Conservation (phyloP, 768 basidiomycete genomes). For the Trametes punicea region DNA sequence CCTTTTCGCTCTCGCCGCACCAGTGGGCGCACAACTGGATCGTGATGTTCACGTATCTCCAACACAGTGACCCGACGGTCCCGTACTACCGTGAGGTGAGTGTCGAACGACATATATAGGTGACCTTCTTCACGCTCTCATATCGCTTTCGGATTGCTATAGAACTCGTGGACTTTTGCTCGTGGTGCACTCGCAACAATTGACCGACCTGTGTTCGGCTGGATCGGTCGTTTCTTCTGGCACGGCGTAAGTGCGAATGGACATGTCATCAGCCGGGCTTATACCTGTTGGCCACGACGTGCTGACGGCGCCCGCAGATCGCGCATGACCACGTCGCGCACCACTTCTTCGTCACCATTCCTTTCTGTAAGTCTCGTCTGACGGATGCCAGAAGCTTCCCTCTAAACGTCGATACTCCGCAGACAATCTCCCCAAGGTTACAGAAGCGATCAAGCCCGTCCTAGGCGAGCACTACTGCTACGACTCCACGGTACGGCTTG, state of each 20-base stretch:
- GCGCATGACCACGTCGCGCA: constrained; percentile 33
- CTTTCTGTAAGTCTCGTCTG: constrained; percentile 16
- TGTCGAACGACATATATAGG: not conserved
- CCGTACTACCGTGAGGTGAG: constrained; percentile 23
- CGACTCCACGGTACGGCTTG: constrained; percentile 27
- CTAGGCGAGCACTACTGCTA: constrained; percentile 32
- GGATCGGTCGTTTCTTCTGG: constrained; percentile 32
- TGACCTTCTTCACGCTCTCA: not conserved
- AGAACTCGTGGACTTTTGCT: constrained; percentile 27
- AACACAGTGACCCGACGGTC: constrained; percentile 28
- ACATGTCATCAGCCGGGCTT: not conserved
- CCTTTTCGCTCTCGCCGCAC: not conserved
- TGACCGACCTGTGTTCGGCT: constrained; percentile 32
- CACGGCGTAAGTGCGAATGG: constrained; percentile 22
- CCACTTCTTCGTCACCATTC: constrained; percentile 30
- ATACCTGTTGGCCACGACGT: not conserved
- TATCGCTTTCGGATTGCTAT: not conserved
- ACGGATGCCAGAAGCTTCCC: no score
- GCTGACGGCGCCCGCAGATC: constrained; percentile 19
- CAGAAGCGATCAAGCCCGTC: constrained; percentile 28
- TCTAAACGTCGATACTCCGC: not conserved
- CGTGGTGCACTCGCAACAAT: constrained; percentile 33
- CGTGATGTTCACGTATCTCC: constrained; percentile 28
- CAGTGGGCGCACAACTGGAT: constrained; percentile 44
- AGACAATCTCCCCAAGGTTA: constrained; percentile 31